Evolutionary conservation across 306 rosid genomes (phyloP).

Genomic region (Inga laurina): DNA sequence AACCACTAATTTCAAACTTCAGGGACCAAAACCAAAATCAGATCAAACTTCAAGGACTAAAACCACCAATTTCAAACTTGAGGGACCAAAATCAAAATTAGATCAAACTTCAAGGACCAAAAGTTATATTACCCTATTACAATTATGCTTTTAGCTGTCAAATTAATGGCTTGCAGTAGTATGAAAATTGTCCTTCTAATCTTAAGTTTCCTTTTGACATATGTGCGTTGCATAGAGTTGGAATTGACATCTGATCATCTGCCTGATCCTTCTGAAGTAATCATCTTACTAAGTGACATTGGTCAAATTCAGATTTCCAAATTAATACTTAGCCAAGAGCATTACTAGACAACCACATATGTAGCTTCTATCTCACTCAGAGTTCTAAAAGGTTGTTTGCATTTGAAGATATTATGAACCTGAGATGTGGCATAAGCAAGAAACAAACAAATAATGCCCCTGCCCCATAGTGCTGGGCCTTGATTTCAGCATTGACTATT

Average conservation of each 20-base stretch:
- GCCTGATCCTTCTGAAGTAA: constrained; percentile 21
- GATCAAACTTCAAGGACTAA: too few relatives aligned
- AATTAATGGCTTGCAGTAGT: constrained; percentile 7
- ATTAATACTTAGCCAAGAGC: background rate
- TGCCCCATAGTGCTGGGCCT: background rate
- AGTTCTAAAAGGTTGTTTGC: background rate
- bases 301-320: constrained; percentile 22
- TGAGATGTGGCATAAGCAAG: background rate
- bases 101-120: too few relatives aligned
- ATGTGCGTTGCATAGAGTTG: constrained; percentile 11
- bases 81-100: too few relatives aligned
- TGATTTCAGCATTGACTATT: constrained; percentile 3
- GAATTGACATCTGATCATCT: constrained; percentile 28
- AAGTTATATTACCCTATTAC: too few relatives aligned
- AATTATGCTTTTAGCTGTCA: background rate
- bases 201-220: constrained; percentile 1
- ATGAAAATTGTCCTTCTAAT: constrained; percentile 10
- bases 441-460: background rate
- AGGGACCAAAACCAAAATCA: too few relatives aligned
- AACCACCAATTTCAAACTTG: too few relatives aligned
- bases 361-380: background rate
- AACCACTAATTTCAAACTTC: too few relatives aligned
- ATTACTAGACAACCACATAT: background rate
- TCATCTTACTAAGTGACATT: constrained; percentile 31
- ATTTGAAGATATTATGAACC: background rate